These are phyloP conservation scores for Leucoagaricus sp. DNA, from an alignment of 1,284 basidiomycete genomes.

Conservation along the genomic window DNA sequence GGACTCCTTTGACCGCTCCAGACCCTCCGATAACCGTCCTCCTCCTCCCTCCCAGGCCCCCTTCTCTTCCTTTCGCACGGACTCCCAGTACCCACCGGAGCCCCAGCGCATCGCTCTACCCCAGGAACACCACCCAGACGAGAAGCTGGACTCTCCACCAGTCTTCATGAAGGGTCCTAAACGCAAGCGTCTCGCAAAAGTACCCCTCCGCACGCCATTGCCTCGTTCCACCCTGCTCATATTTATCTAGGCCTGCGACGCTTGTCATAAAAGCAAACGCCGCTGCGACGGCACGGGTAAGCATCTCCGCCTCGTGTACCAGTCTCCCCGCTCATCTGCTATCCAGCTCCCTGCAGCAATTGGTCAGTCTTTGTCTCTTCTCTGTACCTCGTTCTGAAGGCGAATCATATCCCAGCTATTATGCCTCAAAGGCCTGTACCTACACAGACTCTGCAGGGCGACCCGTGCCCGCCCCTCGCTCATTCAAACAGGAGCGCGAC, in stretches of 20 bases:
- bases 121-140: constrained; percentile 28
- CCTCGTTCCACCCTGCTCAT: constrained; percentile 18
- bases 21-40: constrained; percentile 17
- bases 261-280: constrained; percentile 81
- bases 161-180: constrained; percentile 59
- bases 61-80: constrained; percentile 22
- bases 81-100: constrained; percentile 26
- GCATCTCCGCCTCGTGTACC: constrained; percentile 27
- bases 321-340: constrained; percentile 14
- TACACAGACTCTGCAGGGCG: constrained; percentile 81
- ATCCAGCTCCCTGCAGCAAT: constrained; percentile 75
- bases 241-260: constrained; percentile 67
- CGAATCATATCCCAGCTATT: constrained; percentile 50
- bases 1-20: constrained; percentile 24
- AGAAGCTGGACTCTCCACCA: constrained; percentile 29
- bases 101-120: constrained; percentile 18
- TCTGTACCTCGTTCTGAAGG: constrained; percentile 7
- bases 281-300: constrained; percentile 79
- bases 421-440: constrained; percentile 76
- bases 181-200: constrained; percentile 72
- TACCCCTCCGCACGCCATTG: constrained; percentile 25
- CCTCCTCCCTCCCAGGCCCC: constrained; percentile 17
- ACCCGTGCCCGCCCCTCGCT: constrained; percentile 68
- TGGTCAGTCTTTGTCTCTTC: constrained; percentile 48
- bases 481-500: constrained; percentile 31